phyloP scores from a whole-genome alignment of 441 rosid species.

The Erodium moschatum region DNA sequence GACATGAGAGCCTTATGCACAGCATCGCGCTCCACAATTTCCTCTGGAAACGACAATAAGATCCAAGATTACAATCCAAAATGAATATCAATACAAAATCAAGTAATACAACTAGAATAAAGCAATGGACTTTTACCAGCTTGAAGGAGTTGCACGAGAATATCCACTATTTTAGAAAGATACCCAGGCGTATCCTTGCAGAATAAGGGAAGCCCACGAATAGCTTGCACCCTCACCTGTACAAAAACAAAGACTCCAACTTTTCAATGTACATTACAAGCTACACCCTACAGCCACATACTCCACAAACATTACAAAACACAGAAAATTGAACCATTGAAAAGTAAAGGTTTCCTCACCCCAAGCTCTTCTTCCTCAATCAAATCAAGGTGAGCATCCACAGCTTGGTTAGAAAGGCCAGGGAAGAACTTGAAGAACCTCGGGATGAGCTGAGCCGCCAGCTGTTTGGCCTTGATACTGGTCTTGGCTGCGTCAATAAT shows the following conservation, averaged over 20 bases:
- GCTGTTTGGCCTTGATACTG: conserved; percentile 75
- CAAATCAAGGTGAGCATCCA: conserved; percentile 72
- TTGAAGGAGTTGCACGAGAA: conserved; percentile 69
- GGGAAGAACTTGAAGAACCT: conserved; percentile 97
- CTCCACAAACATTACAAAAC: too few species aligned
- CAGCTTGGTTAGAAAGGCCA: conserved; percentile 49
- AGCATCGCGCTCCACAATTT: conserved; percentile 86
- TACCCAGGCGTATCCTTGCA: conserved; percentile 81
- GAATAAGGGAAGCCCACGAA: conserved; percentile 83
- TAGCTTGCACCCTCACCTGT: conserved; percentile 93
- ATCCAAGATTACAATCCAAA: conserved; percentile 1
- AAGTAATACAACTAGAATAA: conserved; percentile 2
- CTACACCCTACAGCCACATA: neutral
- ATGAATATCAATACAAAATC: neutral
- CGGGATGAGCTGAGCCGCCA: conserved; percentile 97
- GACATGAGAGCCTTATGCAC: conserved; percentile 95
- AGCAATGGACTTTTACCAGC: conserved; percentile 39
- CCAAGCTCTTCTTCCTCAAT: conserved; percentile 87
- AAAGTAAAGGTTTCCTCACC: conserved; percentile 31
- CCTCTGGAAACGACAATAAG: conserved; percentile 44
- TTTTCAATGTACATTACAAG: neutral
- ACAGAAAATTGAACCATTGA: neutral
- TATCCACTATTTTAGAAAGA: conserved; percentile 70
- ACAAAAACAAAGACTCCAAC: conserved; percentile 15
- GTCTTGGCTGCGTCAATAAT: conserved; percentile 67